These are phyloP conservation scores for Bacterosira constricta DNA, from an alignment of 108 stramenopile species.

Conservation along the genomic window DNA sequence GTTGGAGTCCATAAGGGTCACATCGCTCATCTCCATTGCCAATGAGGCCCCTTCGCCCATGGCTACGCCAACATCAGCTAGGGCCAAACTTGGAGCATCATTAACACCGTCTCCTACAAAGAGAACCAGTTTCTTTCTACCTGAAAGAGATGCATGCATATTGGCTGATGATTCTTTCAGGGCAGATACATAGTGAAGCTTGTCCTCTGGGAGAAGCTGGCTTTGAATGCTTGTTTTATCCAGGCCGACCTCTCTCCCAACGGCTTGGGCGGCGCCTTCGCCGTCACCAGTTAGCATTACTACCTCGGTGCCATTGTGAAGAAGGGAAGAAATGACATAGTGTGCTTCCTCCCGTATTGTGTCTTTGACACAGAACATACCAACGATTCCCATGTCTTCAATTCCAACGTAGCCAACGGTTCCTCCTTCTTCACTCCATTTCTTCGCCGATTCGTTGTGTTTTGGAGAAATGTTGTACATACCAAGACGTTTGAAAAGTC, in stretches of 20 bases:
- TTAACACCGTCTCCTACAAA: constrained; percentile 97
- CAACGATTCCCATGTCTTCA: constrained; percentile 72
- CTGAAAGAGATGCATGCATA: constrained; percentile 1
- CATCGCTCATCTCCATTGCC: constrained; percentile 93
- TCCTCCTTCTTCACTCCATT: constrained; percentile 73
- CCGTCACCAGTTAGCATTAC: constrained; percentile 98
- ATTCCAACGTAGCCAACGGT: constrained; percentile 87
- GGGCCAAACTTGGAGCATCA: constrained; percentile 92
- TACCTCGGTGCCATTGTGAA: constrained; percentile 69
- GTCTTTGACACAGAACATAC: constrained; percentile 79
- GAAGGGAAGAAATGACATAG: constrained; percentile 56
- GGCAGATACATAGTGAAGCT: constrained; percentile 67
- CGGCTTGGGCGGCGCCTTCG: constrained; percentile 87
- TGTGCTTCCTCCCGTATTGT: constrained; percentile 72
- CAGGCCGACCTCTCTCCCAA: constrained; percentile 83
- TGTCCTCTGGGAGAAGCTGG: constrained; percentile 84
- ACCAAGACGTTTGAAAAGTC: constrained; percentile 71
- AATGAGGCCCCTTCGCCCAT: constrained; percentile 98
- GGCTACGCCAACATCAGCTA: constrained; percentile 95
- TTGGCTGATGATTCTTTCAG: constrained; percentile 46
- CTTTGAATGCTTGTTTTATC: constrained; percentile 52
- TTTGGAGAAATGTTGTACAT: constrained; percentile 51
- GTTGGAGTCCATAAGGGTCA: constrained; percentile 87
- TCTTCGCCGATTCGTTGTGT: constrained; percentile 24
- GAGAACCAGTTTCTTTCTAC: constrained; percentile 21